phyloP scores from a whole-genome alignment of 1,139 yeast genomes.

The Geotrichum klebahnii region DNA sequence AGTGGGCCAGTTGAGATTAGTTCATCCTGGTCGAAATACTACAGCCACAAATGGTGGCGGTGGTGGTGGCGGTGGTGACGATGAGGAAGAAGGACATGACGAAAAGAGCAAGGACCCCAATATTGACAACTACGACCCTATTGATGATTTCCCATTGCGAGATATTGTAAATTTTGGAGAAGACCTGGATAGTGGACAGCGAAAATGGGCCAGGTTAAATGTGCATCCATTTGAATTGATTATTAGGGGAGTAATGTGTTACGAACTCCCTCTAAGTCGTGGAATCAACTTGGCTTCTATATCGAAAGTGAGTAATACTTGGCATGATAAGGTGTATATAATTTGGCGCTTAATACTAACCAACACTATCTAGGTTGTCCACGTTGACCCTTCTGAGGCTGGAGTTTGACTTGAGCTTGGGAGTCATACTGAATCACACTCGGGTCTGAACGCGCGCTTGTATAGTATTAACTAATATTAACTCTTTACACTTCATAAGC shows the following conservation, averaged over 20 bases:
- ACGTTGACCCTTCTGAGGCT: conserved; percentile 17
- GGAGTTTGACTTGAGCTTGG: too few species aligned
- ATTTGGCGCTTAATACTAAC: background rate
- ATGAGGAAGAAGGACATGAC: conserved; percentile 7
- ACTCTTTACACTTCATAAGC: too few species aligned
- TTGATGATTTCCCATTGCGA: too few species aligned
- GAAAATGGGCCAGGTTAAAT: conserved; percentile 71
- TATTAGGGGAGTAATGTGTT: conserved; percentile 75
- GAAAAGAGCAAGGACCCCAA: conserved; percentile 7
- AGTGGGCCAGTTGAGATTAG: conserved; percentile 64
- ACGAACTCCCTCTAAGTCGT: conserved; percentile 59
- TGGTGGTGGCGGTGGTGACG: conserved; percentile 17
- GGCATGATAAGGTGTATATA: background rate
- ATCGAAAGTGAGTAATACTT: conserved; percentile 26
- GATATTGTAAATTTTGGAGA: conserved; percentile 20
- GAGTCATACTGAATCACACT: too few species aligned
- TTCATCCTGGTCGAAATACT: conserved; percentile 68
- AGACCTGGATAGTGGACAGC: conserved; percentile 39
- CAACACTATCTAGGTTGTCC: conserved; percentile 8
- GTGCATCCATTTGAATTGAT: conserved; percentile 83
- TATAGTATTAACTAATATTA: too few species aligned
- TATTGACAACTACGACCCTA: too few species aligned
- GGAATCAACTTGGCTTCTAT: conserved; percentile 32
- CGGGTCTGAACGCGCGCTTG: too few species aligned
- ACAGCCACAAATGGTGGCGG: conserved; percentile 42